Evolutionary conservation across 371 early-diverging fungal species (phyloP), one percentile per base, ranked within the genome.

Genomic region (Capillidium heterosporum): DNA sequence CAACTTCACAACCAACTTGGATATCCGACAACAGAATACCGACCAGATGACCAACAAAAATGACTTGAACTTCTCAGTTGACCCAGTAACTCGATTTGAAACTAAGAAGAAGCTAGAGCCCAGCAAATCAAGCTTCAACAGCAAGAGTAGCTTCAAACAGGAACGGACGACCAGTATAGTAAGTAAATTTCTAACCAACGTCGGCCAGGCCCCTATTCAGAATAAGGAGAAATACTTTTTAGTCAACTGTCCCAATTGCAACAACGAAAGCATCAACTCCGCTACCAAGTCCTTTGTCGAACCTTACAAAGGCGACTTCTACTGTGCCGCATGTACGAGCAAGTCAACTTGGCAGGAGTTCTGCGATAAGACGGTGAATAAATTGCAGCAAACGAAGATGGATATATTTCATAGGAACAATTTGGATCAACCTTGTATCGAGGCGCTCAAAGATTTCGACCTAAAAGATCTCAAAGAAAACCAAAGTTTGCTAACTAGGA

Each of bases 161-260:
- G 35, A 35, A 35, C 35, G 35, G 4, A 53, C 35, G 8, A 17
- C 53, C 2, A 53, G 29, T 7, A 4, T n/a, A 39, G 35, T 53
- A 32, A 27, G 27, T 21, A 39, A 24, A 11, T 53, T 53, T 39
- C 24, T 53, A 28, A 17, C 19, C 15, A 53, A 53, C 23, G 23
- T 53, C 10, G 53, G 53, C 11, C 53, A 53, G 2, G 26, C 11
- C 15, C 39, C 53, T 4, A 29, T 53, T 32, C 53, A 53, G 19
- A 40, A 53, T 53, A 32, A 19, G 15, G 53, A 53, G 19, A 53
- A 53, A 31, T 39, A 39, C 2, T 53, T 53, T 40, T 28, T 31
- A 23, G 53, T 53, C 15, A 53, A 31, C 13, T 53, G 53, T 29
- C 53, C 53, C 35, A 53, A 53, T 24, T 53, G 53, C 39, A 11